Evolutionary conservation across 1,284 basidiomycete genomes (phyloP).

Genomic region (Trametes polyzona): DNA sequence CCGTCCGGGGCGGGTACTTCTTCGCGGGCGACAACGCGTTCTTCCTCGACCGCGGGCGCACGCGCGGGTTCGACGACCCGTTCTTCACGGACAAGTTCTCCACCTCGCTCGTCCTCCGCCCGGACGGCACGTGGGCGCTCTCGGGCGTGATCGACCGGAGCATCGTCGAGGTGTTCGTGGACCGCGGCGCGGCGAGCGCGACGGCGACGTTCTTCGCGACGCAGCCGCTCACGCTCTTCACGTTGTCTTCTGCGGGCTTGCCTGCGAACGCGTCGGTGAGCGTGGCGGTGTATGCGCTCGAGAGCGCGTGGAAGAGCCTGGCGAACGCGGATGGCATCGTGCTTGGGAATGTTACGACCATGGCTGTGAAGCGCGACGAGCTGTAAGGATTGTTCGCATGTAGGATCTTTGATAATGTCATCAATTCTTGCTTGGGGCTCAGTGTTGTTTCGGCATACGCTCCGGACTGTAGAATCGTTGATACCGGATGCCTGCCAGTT

Average conservation of each 20-base stretch:
- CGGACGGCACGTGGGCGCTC: slow-evolving; percentile 16
- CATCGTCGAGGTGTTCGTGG: slow-evolving; percentile 22
- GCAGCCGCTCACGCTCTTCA: slow-evolving; percentile 14
- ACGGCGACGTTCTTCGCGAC: slow-evolving; percentile 17
- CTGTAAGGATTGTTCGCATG: too few species aligned
- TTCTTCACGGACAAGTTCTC: slow-evolving; percentile 21
- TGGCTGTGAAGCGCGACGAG: not conserved
- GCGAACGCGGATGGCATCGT: not conserved
- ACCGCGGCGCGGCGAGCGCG: slow-evolving; percentile 17
- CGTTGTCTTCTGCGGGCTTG: not conserved
- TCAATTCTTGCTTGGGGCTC: too few species aligned
- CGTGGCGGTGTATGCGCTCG: slow-evolving; percentile 11
- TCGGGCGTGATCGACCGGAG: slow-evolving; percentile 18
- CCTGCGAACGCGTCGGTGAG: slow-evolving; percentile 7
- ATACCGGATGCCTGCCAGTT: too few species aligned
- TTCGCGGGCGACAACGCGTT: slow-evolving; percentile 11
- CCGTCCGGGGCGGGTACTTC: slow-evolving; percentile 12
- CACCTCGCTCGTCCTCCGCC: slow-evolving; percentile 1
- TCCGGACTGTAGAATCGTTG: too few species aligned
- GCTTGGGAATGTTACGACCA: not conserved
- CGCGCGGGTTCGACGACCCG: slow-evolving; percentile 16
- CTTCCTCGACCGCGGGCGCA: slow-evolving; percentile 17
- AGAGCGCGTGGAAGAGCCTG: slow-evolving; percentile 7
- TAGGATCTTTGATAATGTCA: too few species aligned
- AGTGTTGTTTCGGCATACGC: too few species aligned